Conservation (phyloP, 768 basidiomycete species). For the Phanerochaete carnosa region DNA sequence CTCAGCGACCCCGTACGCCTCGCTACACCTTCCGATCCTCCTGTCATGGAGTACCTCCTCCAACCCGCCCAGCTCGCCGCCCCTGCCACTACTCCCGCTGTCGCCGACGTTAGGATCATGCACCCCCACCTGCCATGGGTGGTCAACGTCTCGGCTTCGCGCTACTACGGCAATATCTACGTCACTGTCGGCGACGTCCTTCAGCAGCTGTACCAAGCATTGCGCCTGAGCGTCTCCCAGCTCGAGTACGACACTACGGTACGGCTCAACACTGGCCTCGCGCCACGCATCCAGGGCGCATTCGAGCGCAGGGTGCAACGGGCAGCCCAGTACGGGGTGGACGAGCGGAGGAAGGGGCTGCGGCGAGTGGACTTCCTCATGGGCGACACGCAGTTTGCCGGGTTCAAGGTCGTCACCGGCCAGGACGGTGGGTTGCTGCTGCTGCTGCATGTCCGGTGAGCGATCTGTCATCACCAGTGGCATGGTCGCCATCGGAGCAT, state of each 20-base stretch:
- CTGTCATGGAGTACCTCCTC: slow-evolving; percentile 11
- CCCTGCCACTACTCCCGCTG: slow-evolving; percentile 26
- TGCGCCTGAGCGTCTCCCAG: slow-evolving; percentile 38
- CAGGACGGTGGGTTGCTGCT: slow-evolving; percentile 18
- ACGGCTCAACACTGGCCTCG: slow-evolving; percentile 27
- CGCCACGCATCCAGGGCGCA: slow-evolving; percentile 36
- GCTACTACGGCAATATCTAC: slow-evolving; percentile 7
- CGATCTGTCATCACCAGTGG: neutral
- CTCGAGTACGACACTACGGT: slow-evolving; percentile 33
- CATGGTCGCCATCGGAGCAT: neutral
- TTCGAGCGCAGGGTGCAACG: slow-evolving; percentile 39
- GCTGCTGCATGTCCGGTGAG: slow-evolving; percentile 16
- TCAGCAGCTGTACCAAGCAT: slow-evolving; percentile 37
- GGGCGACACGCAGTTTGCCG: slow-evolving; percentile 19
- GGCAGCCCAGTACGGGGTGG: slow-evolving; percentile 30
- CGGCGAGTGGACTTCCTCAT: slow-evolving; percentile 55
- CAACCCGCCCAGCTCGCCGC: slow-evolving; percentile 25
- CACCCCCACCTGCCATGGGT: slow-evolving; percentile 32
- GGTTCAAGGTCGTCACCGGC: slow-evolving; percentile 15
- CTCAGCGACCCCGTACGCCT: neutral
- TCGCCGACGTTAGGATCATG: slow-evolving; percentile 28
- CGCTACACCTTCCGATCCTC: slow-evolving; percentile 3
- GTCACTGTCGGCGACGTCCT: slow-evolving; percentile 50
- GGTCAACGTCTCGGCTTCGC: slow-evolving; percentile 27
- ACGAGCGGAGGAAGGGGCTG: slow-evolving; percentile 45